Evolutionary conservation across 345 rosid species (phyloP).

Genomic region (Mangifera indica): DNA sequence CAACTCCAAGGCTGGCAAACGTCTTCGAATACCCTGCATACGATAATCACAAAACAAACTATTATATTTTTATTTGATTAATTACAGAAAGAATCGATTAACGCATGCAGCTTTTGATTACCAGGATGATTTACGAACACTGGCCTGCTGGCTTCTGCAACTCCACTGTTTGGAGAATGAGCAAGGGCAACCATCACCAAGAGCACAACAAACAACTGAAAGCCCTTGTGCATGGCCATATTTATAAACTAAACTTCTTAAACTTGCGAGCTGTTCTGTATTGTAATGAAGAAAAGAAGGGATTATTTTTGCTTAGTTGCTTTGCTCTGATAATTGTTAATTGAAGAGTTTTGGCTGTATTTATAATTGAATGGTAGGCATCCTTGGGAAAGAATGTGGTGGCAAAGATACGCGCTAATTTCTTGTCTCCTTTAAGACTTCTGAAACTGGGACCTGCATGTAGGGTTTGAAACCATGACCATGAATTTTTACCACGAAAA

Average conservation of each 20-base stretch:
- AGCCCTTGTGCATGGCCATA: conserved; percentile 7
- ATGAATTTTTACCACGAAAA: too few species aligned
- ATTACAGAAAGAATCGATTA: neutral
- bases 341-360: neutral
- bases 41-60: neutral
- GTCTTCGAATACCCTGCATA: conserved; percentile 28
- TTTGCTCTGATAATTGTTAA: neutral
- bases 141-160: conserved; percentile 14
- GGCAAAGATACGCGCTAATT: neutral
- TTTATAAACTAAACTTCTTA: neutral
- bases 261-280: neutral
- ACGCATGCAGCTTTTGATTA: neutral
- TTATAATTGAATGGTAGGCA: neutral
- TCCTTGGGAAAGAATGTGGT: neutral
- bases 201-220: conserved; percentile 1
- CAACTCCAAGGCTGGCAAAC: conserved; percentile 36
- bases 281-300: too few species aligned
- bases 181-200: neutral
- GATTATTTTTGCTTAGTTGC: neutral
- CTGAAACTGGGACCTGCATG: neutral
- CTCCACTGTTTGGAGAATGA: neutral
- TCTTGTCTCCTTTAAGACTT: neutral
- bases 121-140: neutral
- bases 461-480: too few species aligned
- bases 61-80: neutral